A percentile compares a stretch with the other conserved stretches of the same genome.
Evolutionary conservation across 371 early-diverging fungal genomes (phyloP).

Genomic region (Capillidium rhysosporum): DNA sequence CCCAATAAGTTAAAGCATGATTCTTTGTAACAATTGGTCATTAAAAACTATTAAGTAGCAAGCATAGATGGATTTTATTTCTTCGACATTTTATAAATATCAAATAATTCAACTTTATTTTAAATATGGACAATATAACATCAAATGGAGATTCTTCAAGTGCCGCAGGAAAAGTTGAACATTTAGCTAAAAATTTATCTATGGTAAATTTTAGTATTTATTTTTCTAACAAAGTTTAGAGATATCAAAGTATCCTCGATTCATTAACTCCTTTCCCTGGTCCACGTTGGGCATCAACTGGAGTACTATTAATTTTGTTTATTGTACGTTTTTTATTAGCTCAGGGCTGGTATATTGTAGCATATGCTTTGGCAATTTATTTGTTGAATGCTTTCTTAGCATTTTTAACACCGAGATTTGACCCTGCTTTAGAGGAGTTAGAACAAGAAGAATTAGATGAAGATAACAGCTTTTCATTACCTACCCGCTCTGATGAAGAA

Average conservation of each 20-base stretch:
- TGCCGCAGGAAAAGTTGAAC: background rate
- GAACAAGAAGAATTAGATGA: constrained; percentile 49
- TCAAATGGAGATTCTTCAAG: background rate
- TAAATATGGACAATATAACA: background rate
- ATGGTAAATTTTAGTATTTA: background rate
- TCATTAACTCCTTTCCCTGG: constrained; percentile 44
- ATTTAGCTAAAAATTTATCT: background rate
- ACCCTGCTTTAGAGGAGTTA: constrained; percentile 65
- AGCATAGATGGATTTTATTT: no score
- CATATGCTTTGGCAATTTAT: constrained; percentile 78
- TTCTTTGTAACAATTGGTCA: no score
- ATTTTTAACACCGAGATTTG: constrained; percentile 90
- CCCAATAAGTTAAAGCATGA: no score
- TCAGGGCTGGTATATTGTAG: constrained; percentile 91
- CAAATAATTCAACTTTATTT: no score
- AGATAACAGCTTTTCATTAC: constrained; percentile 51
- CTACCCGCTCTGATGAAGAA: constrained; percentile 82
- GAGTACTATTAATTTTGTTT: constrained; percentile 39
- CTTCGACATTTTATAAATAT: no score
- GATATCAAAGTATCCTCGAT: constrained; percentile 57
- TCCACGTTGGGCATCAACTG: constrained; percentile 58
- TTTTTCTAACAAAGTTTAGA: constrained; percentile 10
- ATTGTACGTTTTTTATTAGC: constrained; percentile 55
- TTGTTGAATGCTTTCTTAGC: constrained; percentile 84
- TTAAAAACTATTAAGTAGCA: no score